phyloP scores from a whole-genome alignment of 805 yeast genomes.

The Saccharomycopsis lassenensis region DNA sequence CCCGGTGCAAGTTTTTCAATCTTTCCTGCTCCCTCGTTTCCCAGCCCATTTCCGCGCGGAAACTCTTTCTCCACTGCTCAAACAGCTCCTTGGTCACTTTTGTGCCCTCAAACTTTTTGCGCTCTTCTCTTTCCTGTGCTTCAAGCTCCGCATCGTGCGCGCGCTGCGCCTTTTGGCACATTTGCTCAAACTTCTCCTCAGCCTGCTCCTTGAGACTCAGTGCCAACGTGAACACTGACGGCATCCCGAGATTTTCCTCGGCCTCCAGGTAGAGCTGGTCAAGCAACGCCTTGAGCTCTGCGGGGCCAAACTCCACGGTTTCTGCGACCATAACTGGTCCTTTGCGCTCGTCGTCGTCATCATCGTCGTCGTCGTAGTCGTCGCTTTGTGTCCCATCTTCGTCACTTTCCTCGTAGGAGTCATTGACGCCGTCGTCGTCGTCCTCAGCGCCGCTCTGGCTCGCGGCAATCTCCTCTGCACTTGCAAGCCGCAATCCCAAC shows the following conservation, averaged over 20 bases:
- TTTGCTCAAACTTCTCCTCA: slow-evolving; percentile 54
- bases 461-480: slow-evolving; percentile 16
- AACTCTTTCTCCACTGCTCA: slow-evolving; percentile 56
- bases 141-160: slow-evolving; percentile 46
- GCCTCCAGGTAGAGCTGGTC: slow-evolving; percentile 46
- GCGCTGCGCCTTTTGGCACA: slow-evolving; percentile 42
- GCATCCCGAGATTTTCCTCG: slow-evolving; percentile 76
- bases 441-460: slow-evolving; percentile 12
- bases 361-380: slow-evolving; percentile 35
- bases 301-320: slow-evolving; percentile 39
- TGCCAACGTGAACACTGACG: slow-evolving; percentile 75
- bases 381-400: slow-evolving; percentile 33
- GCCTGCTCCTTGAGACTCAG: slow-evolving; percentile 73
- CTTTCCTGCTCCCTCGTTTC: slow-evolving; percentile 48
- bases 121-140: slow-evolving; percentile 70
- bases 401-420: slow-evolving; percentile 24
- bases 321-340: slow-evolving; percentile 47
- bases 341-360: slow-evolving; percentile 25
- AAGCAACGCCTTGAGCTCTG: slow-evolving; percentile 34
- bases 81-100: slow-evolving; percentile 75
- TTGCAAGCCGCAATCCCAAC: slow-evolving; percentile 29
- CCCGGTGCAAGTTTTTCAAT: slow-evolving; percentile 49
- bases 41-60: slow-evolving; percentile 62
- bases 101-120: slow-evolving; percentile 84
- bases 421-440: slow-evolving; percentile 24